Evolutionary conservation across 306 rosid species (phyloP).

Genomic region (Malus sieversii): DNA sequence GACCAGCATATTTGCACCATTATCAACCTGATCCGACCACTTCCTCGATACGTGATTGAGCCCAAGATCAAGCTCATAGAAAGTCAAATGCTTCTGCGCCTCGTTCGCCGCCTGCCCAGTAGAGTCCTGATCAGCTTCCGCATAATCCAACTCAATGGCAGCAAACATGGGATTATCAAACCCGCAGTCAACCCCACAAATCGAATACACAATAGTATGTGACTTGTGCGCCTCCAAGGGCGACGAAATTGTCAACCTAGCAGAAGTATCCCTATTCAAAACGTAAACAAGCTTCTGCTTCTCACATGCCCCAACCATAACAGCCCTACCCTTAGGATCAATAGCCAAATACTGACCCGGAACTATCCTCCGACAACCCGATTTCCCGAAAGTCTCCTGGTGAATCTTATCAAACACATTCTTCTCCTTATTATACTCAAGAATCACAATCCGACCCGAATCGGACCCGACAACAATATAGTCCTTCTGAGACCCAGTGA

Average conservation of each 20-base stretch:
- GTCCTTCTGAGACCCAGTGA: constrained; percentile 83
- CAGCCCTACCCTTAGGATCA: constrained; percentile 96
- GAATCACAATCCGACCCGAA: constrained; percentile 87
- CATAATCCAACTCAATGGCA: constrained; percentile 85
- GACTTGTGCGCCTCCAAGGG: constrained; percentile 94
- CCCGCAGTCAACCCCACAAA: constrained; percentile 93
- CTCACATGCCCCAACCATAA: constrained; percentile 92
- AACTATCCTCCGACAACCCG: constrained; percentile 84
- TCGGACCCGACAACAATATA: constrained; percentile 86
- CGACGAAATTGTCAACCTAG: constrained; percentile 86
- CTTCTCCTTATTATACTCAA: constrained; percentile 75
- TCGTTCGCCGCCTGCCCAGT: constrained; percentile 76
- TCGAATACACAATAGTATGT: constrained; percentile 75
- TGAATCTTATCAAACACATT: constrained; percentile 83
- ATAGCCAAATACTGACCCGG: constrained; percentile 87
- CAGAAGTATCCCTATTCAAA: constrained; percentile 82
- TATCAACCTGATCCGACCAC: constrained; percentile 95
- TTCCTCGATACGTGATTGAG: constrained; percentile 91
- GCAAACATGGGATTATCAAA: constrained; percentile 95
- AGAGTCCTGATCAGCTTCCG: constrained; percentile 78
- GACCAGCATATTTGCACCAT: constrained; percentile 84
- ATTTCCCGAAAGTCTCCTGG: constrained; percentile 92
- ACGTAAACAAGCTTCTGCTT: constrained; percentile 93
- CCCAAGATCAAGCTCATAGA: constrained; percentile 91
- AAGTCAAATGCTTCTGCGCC: constrained; percentile 75